Base-by-base conservation (phyloP, 129 eudicot species). In the Chrysanthemum lavandulifolium region DNA sequence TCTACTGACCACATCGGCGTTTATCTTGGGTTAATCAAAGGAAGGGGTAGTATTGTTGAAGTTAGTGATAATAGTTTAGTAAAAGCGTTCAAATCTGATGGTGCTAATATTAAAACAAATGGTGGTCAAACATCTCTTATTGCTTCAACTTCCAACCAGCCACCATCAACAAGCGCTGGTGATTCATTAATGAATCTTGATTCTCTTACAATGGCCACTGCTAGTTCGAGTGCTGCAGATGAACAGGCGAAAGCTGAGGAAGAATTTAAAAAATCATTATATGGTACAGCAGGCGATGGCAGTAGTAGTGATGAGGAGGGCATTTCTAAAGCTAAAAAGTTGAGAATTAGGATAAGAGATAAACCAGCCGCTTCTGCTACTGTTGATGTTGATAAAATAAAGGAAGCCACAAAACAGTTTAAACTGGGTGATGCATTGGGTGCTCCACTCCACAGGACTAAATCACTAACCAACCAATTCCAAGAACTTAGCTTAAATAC, bases 261-360 rank as follows among this genome's bases (percentile, higher is more conserved):
- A 76, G 97, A 94, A 78, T 94, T 90, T 79, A 94, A 94, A 80
- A 88, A 73, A 57, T 75, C 99, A 12, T 43, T 84, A 8, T 88
- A 90, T 50, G 94, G 97, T 56, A 58, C 83, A 60, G 88, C 82
- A 72, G 90, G 83, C 29, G 99, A 85, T 71, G 97, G 90, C 36
- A 89, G 95, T 82, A 94, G 99, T 79, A 91, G 97, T 59, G 99
- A 94, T 49, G 99, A 94, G 67, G 99, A 89, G 71, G 92, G 87
- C 14, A 75, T 84, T 71, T 86, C 99, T 50, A 94, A 94, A 76
- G 16, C 97, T 29, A 93, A 85, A 72, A 92, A 83, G 57, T 50
- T 94, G 61, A 87, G 73, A 13, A 88, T 94, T 52, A 81, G 88
- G 80, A 94, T 94, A 13, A 79, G 86, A 55, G 96, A 85, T 14